Conservation (phyloP, 306 rosid genomes). For the Canavalia gladiata region DNA sequence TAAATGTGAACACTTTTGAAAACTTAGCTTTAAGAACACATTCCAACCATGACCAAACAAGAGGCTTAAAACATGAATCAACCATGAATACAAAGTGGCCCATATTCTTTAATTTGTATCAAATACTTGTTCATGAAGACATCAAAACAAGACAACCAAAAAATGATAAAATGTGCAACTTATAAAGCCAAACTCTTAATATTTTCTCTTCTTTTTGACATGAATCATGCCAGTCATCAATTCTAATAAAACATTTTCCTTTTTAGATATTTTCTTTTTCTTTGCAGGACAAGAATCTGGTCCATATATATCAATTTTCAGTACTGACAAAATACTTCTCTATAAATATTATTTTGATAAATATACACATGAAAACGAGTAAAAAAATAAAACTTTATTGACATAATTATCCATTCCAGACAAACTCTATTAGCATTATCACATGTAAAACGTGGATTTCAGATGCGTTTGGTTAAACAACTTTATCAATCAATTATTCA, state of each 20-base stretch:
- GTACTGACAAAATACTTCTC: not conserved
- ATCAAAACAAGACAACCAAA: not conserved
- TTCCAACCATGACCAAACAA: constrained; percentile 15
- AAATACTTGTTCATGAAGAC: constrained; percentile 15
- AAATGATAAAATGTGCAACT: not conserved
- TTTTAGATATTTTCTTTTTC: not conserved
- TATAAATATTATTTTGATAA: not conserved
- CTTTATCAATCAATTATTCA: too few species aligned
- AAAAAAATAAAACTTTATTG: not conserved
- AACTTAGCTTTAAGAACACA: constrained; percentile 35
- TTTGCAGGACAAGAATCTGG: not conserved
- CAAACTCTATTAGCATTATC: too few species aligned
- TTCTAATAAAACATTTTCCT: not conserved
- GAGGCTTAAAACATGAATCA: constrained; percentile 9
- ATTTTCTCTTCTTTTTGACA: not conserved
- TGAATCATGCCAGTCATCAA: not conserved
- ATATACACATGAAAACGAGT: not conserved
- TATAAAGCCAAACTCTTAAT: constrained; percentile 2
- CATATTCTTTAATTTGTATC: not conserved
- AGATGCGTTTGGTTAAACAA: too few species aligned
- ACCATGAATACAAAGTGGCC: constrained; percentile 30
- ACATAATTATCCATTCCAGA: too few species aligned
- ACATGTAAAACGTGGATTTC: too few species aligned
- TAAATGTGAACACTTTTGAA: constrained; percentile 16
- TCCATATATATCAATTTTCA: not conserved